A percentile compares a stretch with the other conserved stretches of the same genome.
phyloP scores from a whole-genome alignment of 2,329 filamentous ascomycete genomes.

The Colletotrichum cordylinicola region DNA sequence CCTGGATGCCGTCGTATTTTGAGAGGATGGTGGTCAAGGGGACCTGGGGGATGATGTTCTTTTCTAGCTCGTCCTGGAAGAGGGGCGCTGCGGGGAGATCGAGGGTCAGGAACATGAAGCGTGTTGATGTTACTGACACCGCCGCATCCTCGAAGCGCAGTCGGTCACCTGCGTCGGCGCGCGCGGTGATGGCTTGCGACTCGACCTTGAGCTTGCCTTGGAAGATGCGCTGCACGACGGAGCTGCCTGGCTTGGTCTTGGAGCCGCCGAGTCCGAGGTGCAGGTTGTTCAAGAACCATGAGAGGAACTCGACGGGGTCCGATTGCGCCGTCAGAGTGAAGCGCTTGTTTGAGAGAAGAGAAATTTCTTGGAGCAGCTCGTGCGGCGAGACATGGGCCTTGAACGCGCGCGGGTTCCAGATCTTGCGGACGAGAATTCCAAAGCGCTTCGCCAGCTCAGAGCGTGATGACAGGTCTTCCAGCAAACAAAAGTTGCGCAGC shows the following conservation, averaged over 20 bases:
- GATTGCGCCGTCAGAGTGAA: slow-evolving; percentile 92
- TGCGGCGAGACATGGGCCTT: slow-evolving; percentile 96
- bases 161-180: slow-evolving; percentile 85
- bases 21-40: slow-evolving; percentile 82
- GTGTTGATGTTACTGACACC: slow-evolving; percentile 77
- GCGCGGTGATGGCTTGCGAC: slow-evolving; percentile 91
- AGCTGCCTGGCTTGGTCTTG: slow-evolving; percentile 82
- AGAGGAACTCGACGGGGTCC: slow-evolving; percentile 94
- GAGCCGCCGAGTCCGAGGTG: slow-evolving; percentile 91
- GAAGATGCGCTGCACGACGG: slow-evolving; percentile 90
- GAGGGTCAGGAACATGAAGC: slow-evolving; percentile 91
- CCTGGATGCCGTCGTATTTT: slow-evolving; percentile 90
- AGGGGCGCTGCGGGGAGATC: slow-evolving; percentile 91
- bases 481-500: slow-evolving; percentile 88
- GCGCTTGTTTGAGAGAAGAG: slow-evolving; percentile 86
- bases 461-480: slow-evolving; percentile 77
- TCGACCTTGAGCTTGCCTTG: slow-evolving; percentile 92
- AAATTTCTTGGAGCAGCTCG: slow-evolving; percentile 94
- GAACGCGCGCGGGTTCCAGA: slow-evolving; percentile 97
- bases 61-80: slow-evolving; percentile 93
- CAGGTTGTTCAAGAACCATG: slow-evolving; percentile 96
- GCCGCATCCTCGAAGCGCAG: slow-evolving; percentile 90
- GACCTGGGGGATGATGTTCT: slow-evolving; percentile 95
- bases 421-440: slow-evolving; percentile 89
- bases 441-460: slow-evolving; percentile 87